Percentiles rank a stretch among this genome's conserved stretches.
These are phyloP conservation scores for Aspergillus hiratsukae DNA, from an alignment of 2,329 filamentous ascomycete species.

Conservation along the genomic window DNA sequence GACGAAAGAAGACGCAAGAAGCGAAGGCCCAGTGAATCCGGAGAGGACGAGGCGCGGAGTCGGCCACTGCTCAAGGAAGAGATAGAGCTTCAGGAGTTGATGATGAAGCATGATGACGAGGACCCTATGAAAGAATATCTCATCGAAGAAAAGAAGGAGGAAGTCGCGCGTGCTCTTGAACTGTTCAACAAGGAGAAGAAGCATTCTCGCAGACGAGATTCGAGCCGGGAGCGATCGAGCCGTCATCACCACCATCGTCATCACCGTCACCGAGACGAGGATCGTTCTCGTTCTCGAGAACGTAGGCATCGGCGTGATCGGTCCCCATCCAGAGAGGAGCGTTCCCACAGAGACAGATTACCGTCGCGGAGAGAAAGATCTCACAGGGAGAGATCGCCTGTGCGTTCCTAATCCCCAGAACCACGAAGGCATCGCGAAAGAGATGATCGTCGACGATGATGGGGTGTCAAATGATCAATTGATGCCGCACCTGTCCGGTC, in stretches of 20 bases:
- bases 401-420: constrained; percentile 27
- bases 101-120: constrained; percentile 82
- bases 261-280: constrained; percentile 37
- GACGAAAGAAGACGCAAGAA: constrained; percentile 33
- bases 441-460: constrained; percentile 26
- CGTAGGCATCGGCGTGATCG: constrained; percentile 26
- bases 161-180: constrained; percentile 67
- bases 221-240: constrained; percentile 37
- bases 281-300: constrained; percentile 29
- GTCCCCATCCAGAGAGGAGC: constrained; percentile 22
- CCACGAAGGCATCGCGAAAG: constrained; percentile 26
- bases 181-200: constrained; percentile 50
- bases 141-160: constrained; percentile 85
- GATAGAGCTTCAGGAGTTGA: constrained; percentile 67
- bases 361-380: constrained; percentile 25
- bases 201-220: constrained; percentile 27
- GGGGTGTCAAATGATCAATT: constrained; percentile 6
- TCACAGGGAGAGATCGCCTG: constrained; percentile 23
- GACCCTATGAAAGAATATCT: constrained; percentile 96
- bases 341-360: constrained; percentile 20
- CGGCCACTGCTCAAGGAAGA: constrained; percentile 75
- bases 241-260: constrained; percentile 45
- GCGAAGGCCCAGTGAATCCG: constrained; percentile 39
- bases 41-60: constrained; percentile 41
- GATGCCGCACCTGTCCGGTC: background rate